Evolutionary conservation across 805 yeast genomes (phyloP).

Genomic region (Kluyveromyces lactis): DNA sequence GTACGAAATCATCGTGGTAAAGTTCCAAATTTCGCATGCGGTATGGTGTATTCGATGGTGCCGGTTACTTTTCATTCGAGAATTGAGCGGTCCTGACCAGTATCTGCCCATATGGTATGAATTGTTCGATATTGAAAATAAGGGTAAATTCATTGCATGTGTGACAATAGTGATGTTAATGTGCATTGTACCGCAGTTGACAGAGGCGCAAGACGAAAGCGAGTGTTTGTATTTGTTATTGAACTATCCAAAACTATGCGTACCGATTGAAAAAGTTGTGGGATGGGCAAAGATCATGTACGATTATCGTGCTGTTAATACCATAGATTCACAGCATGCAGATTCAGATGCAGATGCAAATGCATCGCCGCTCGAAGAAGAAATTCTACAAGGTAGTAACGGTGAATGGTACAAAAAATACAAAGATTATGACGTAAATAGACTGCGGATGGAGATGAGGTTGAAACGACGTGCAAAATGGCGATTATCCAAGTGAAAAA

Average conservation of each 20-base stretch:
- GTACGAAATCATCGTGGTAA: constrained; percentile 11
- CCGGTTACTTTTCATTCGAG: constrained; percentile 24
- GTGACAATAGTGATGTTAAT: constrained; percentile 18
- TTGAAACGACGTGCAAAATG: constrained; percentile 19
- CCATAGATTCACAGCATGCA: too few species aligned
- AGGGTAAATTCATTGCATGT: constrained; percentile 15
- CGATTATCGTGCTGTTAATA: too few species aligned
- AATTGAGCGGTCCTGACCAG: constrained; percentile 8
- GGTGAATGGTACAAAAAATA: constrained; percentile 9
- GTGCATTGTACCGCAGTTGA: constrained; percentile 13
- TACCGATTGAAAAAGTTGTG: background rate
- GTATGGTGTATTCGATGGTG: constrained; percentile 30
- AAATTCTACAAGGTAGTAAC: background rate
- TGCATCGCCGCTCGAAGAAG: background rate
- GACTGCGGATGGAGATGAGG: constrained; percentile 20
- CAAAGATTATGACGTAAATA: constrained; percentile 6
- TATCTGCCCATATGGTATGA: constrained; percentile 26
- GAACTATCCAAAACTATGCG: constrained; percentile 12
- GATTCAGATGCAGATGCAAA: background rate
- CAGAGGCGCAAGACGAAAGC: constrained; percentile 17
- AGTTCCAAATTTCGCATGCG: constrained; percentile 10
- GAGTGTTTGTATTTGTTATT: constrained; percentile 24
- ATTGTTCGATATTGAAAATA: constrained; percentile 19
- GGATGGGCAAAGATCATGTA: background rate
- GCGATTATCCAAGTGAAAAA: constrained; percentile 8